Base-by-base conservation (phyloP, 2,329 filamentous ascomycete species). In the Fragosphaeria purpurea region DNA sequence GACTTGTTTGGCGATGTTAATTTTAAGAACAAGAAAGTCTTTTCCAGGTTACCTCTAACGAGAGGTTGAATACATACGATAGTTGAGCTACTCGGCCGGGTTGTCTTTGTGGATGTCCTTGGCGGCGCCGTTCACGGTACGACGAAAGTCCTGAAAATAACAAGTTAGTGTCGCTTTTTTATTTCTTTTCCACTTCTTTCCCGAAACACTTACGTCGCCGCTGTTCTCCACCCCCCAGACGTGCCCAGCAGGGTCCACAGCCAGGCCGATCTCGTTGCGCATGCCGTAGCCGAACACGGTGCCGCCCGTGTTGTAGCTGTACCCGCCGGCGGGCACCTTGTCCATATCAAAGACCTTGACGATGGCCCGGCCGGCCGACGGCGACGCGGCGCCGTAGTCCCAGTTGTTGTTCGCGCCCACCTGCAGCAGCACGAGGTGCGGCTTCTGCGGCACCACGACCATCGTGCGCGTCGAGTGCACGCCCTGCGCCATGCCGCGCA, bases 81-180 rank as follows among this genome's bases (percentile, higher is more conserved):
- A 82, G 63, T 85, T 84, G 57, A 85, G 63, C 63, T 84, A 77
- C 58, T 84, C 81, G 3, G 75, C 79, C 1, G 80, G 80, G 58
- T 84, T 84, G 60, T 82, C 69, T 42, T 72, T 66, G 57, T 80
- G 75, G 48, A 82, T 74, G 48, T 79, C 75, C 6, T 54, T 56
- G 7, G 55, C 56, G 35, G 69, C 58, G 42, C 72, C 72, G 50
- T 73, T 68, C 34, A 77, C 58, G 4, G 59, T 63, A 22, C 65
- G 69, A 31, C 65, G 61, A 44, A 83, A 70, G 49, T 82, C 65
- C 59, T 62, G 40, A 22, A 2, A 22, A 22, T 3, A 22, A 22
- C 22, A 22, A 22, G 22, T 22, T 22, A 22, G 22, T 22, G 3
- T 22, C 22, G 22, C 22, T 22, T 22, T 22, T 22, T 22, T 22